phyloP scores from a whole-genome alignment of 768 basidiomycete species.

The Suillus bovinus region DNA sequence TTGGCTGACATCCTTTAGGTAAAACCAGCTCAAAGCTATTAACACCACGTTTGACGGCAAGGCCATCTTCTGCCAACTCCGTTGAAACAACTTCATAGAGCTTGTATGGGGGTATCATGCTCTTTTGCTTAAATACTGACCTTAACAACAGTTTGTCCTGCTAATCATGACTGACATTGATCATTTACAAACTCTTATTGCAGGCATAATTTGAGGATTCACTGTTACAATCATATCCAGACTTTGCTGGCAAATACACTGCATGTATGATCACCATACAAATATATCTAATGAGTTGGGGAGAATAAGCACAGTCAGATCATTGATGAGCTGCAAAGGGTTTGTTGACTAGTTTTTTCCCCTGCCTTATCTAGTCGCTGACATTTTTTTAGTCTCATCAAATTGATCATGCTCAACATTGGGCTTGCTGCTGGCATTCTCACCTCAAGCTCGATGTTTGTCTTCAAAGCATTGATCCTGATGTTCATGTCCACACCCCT shows the following conservation, averaged over 20 bases:
- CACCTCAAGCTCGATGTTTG: conserved; percentile 85
- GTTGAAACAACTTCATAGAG: no score
- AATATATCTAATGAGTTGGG: conserved; percentile 70
- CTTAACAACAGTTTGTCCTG: conserved; percentile 41
- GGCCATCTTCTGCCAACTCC: no score
- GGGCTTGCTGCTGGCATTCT: conserved; percentile 82
- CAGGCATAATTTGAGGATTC: conserved; percentile 85
- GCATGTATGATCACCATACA: conserved; percentile 75
- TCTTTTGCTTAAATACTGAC: conserved; percentile 92
- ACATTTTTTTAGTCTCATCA: conserved; percentile 59
- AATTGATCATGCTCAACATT: no score
- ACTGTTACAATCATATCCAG: conserved; percentile 75
- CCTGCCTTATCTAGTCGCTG: background rate
- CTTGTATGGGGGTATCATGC: no score
- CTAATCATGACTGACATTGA: no score
- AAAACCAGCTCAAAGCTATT: no score
- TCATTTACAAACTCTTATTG: background rate
- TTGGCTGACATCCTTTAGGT: no score
- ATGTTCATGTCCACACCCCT: conserved; percentile 89
- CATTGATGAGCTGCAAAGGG: conserved; percentile 97
- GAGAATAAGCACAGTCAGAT: conserved; percentile 85
- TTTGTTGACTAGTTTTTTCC: conserved; percentile 41
- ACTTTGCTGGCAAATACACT: conserved; percentile 87
- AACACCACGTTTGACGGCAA: no score
- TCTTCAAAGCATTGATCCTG: conserved; percentile 77